Evolutionary conservation across 345 rosid species (phyloP), one percentile per base, ranked within the genome.

Genomic region (Turnera subulata): DNA sequence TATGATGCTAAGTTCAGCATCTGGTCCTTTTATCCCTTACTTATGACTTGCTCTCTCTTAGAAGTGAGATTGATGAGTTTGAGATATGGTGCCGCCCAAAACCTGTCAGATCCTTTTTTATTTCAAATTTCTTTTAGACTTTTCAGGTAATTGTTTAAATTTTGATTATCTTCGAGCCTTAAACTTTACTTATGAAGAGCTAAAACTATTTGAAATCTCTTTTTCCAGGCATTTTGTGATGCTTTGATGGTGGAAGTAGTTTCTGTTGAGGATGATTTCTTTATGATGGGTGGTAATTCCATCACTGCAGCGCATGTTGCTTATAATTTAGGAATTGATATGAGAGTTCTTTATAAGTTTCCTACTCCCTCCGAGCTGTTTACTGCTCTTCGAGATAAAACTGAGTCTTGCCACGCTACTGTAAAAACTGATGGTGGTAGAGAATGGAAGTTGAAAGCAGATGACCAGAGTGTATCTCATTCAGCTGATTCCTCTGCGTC

Each of bases 211-310:
- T 42, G 50, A 40, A 15, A n/a, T 12, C 13, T 54, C 39, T 58
- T 47, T 47, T 69, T 58, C 40, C 77, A 92, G 99, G 96, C 89
- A 45, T 74, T 87, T 78, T 76, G 80, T 78, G 81, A 83, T 52
- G 86, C 82, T 67, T 62, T 89, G 75, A 59, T 80, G 85, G 75
- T 85, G 50, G 73, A 79, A 71, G 89, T 79, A 62, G 78, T 93
- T 63, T 78, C 81, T 53, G 76, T 71, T 32, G 78, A 80, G 71
- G 94, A 79, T 56, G 82, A 93, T 80, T 93, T 93, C 78, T 93
- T 93, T 74, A 59, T 56, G 44, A 72, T 87, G 67, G 99, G 97
- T 64, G 99, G 99, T 62, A 82, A 85, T 74, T 93, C 99, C 44
- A 63, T 93, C 53, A 52, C 91, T 21, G 99, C 99, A 35, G 94